Evolutionary conservation across 352 stramenopile species (phyloP), one percentile per base, ranked within the genome.

Genomic region (Pythium insidiosum): DNA sequence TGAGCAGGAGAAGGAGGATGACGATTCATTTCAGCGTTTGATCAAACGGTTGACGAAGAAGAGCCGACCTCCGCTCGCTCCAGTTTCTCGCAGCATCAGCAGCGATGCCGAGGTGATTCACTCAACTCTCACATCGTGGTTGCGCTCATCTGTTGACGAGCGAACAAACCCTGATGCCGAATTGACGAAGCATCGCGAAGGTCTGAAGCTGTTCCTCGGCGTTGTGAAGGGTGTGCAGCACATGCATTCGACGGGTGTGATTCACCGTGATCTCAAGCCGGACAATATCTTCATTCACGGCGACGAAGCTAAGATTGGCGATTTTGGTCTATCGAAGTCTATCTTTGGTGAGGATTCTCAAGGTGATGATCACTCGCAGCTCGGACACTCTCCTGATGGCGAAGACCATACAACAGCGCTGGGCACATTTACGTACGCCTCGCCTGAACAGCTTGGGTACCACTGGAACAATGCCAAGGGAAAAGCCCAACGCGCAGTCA

Each of bases 351-450:
- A 38, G 2, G 66, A 80, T 25, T 43, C 37, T 7, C 31, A 35
- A 15, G 50, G 38, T n/a, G 10, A 1, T 12, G 15, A 22, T 31
- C 6, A 26, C 23, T 30, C 20, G 15, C 21, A 13, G 15, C 18
- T 26, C n/a, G n/a, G 30, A 1, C n/a, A 28, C 20, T 5, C 13
- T 20, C 10, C n/a, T 2, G 10, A 19, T 15, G 26, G 22, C 5
- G 67, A 67, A 10, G 66, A 84, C 38, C 79, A 92, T 48, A 92
- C 79, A 18, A 92, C 79, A 6, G 76, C 73, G 3, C 60, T 92
- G 11, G 79, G 79, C 19, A 92, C 79, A 15, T 88, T 89, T 39
- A 85, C 78, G 22, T 92, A 92, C 45, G 79, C 79, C 22, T 92
- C 79, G n/a, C 79, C 79, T n/a, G 79, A 92, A 47, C 79, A 92